Evolutionary conservation across 2,329 filamentous ascomycete species (phyloP).

Genomic region (Talaromyces islandicus): DNA sequence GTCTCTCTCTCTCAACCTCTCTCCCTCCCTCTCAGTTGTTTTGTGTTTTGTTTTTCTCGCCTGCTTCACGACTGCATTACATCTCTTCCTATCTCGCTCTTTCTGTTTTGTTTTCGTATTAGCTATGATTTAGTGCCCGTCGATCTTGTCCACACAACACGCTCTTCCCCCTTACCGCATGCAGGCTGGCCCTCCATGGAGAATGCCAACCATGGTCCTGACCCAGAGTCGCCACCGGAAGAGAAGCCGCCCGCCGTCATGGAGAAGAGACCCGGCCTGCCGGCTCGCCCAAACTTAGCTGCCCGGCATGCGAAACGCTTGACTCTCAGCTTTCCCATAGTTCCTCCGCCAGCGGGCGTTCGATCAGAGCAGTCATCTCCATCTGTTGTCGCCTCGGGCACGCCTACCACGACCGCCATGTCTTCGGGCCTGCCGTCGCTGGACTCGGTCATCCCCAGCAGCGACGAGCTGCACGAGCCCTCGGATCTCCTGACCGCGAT

Average conservation of each 20-base stretch:
- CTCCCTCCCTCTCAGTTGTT: not conserved
- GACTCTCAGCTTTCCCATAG: slow-evolving; percentile 44
- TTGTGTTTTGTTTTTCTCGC: not conserved
- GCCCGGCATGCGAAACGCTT: slow-evolving; percentile 40
- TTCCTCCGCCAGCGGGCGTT: slow-evolving; percentile 17
- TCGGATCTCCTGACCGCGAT: slow-evolving; percentile 78
- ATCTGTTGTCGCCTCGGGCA: slow-evolving; percentile 20
- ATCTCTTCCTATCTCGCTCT: not conserved
- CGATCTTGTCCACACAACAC: not conserved
- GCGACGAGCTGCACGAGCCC: slow-evolving; percentile 42
- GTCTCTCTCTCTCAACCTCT: not conserved
- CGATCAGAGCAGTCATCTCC: slow-evolving; percentile 19
- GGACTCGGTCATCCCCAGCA: slow-evolving; percentile 19
- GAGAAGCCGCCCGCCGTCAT: not conserved
- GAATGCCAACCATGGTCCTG: slow-evolving; percentile 8
- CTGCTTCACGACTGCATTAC: not conserved
- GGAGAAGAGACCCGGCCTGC: not conserved
- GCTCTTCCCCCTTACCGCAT: not conserved
- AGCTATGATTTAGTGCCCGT: not conserved
- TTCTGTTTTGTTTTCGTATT: not conserved
- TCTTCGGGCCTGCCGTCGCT: slow-evolving; percentile 4
- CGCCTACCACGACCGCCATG: slow-evolving; percentile 1
- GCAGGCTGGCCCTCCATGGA: slow-evolving; percentile 8
- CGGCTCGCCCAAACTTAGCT: slow-evolving; percentile 24
- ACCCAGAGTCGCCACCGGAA: slow-evolving; percentile 1